phyloP scores from a whole-genome alignment of 768 basidiomycete genomes.

The Hygrocybe punicea region DNA sequence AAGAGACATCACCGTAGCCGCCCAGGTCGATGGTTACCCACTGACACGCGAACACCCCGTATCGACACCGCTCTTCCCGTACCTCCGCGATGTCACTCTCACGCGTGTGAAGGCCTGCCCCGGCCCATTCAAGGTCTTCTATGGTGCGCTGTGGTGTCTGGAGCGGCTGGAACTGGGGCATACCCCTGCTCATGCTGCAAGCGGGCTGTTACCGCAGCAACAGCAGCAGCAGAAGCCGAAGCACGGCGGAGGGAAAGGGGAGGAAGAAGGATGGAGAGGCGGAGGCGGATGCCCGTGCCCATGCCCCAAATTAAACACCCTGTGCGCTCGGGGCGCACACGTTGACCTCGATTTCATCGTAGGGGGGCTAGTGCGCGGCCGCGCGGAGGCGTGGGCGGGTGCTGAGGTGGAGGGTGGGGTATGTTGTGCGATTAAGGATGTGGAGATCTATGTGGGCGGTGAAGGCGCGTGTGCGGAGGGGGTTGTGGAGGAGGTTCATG shows the following conservation, averaged over 20 bases:
- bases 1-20: constrained; percentile 13
- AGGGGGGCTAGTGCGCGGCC: constrained; percentile 24
- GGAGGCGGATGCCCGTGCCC: constrained; percentile 18
- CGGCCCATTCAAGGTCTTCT: constrained; percentile 31
- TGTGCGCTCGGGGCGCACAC: constrained; percentile 29
- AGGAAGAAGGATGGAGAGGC: no score
- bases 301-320: constrained; percentile 33
- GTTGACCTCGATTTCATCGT: constrained; percentile 25
- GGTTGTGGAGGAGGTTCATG: constrained; percentile 18
- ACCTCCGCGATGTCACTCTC: constrained; percentile 36
- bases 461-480: constrained; percentile 16
- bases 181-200: constrained; percentile 34
- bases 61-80: constrained; percentile 30
- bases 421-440: constrained; percentile 11
- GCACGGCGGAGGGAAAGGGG: no score
- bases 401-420: constrained; percentile 20
- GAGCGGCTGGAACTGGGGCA: constrained; percentile 34
- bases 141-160: constrained; percentile 28
- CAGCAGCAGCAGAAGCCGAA: neutral
- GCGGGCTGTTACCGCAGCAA: constrained; percentile 28
- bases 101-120: constrained; percentile 37
- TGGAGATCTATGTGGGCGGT: constrained; percentile 6
- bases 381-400: neutral
- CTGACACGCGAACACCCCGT: neutral
- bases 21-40: neutral